Conservation (phyloP, 768 basidiomycete genomes). For the Podaxis sp. region DNA sequence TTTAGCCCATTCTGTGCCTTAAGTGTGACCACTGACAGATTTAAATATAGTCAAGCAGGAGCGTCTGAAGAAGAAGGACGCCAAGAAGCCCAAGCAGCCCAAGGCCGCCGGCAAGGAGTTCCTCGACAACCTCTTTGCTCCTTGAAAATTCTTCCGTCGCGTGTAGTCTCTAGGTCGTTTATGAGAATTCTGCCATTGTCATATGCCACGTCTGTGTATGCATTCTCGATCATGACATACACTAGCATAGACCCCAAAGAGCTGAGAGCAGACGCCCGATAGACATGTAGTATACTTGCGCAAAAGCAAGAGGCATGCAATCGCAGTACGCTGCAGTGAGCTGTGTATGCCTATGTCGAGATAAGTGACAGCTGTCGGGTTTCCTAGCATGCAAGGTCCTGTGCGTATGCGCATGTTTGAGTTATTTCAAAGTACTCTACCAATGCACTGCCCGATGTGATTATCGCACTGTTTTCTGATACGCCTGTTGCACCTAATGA, state of each 20-base stretch:
- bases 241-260: background rate
- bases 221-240: background rate
- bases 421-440: no score
- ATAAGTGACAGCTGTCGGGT: no score
- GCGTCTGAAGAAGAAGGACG: conserved; percentile 59
- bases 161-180: background rate
- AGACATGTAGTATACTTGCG: no score
- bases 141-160: conserved; percentile 39
- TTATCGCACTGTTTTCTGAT: no score
- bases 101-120: conserved; percentile 75
- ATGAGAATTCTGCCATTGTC: conserved; percentile 5
- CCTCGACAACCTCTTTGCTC: conserved; percentile 80
- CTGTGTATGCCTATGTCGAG: no score
- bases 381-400: no score
- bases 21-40: background rate
- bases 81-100: conserved; percentile 61
- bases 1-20: conserved; percentile 21
- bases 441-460: no score
- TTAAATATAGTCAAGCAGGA: conserved; percentile 66
- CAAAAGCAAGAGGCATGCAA: no score
- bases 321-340: no score
- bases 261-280: background rate
- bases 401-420: no score
- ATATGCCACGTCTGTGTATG: conserved; percentile 1
- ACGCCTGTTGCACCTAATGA: no score